Evolutionary conservation across 2,329 filamentous ascomycete species (phyloP).

Genomic region (Onygena corvina): DNA sequence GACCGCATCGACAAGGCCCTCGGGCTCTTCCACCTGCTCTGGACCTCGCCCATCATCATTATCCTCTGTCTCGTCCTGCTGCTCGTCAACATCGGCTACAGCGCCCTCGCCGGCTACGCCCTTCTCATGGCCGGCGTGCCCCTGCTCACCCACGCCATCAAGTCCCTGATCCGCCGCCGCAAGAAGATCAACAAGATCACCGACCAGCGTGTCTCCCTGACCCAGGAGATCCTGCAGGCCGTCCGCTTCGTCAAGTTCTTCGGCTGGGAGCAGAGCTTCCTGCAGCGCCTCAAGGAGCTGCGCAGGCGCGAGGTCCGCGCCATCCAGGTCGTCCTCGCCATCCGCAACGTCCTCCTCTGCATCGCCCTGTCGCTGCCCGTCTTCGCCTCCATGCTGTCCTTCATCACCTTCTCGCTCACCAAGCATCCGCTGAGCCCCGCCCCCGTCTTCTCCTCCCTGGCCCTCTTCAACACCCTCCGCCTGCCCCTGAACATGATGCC

Average conservation of each 20-base stretch:
- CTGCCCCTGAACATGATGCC: constrained; percentile 84
- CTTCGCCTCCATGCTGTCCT: constrained; percentile 89
- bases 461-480: constrained; percentile 81
- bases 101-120: constrained; percentile 75
- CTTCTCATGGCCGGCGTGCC: constrained; percentile 69
- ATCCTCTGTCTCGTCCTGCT: constrained; percentile 69
- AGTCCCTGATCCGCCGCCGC: constrained; percentile 61
- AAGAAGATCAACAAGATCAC: constrained; percentile 83
- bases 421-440: constrained; percentile 60
- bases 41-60: constrained; percentile 71
- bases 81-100: constrained; percentile 78
- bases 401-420: constrained; percentile 63
- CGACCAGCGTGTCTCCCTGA: constrained; percentile 79
- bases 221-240: constrained; percentile 80
- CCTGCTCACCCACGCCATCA: constrained; percentile 63
- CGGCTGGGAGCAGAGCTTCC: constrained; percentile 83
- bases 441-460: constrained; percentile 79
- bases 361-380: constrained; percentile 74
- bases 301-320: constrained; percentile 63
- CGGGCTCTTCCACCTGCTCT: constrained; percentile 80
- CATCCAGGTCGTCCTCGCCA: constrained; percentile 72
- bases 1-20: constrained; percentile 83
- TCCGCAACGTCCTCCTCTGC: constrained; percentile 74
- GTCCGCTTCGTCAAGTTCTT: constrained; percentile 96
- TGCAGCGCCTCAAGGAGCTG: constrained; percentile 62